Base-by-base conservation (phyloP, 257 asterid species). In the Jaltomata sinuosa region DNA sequence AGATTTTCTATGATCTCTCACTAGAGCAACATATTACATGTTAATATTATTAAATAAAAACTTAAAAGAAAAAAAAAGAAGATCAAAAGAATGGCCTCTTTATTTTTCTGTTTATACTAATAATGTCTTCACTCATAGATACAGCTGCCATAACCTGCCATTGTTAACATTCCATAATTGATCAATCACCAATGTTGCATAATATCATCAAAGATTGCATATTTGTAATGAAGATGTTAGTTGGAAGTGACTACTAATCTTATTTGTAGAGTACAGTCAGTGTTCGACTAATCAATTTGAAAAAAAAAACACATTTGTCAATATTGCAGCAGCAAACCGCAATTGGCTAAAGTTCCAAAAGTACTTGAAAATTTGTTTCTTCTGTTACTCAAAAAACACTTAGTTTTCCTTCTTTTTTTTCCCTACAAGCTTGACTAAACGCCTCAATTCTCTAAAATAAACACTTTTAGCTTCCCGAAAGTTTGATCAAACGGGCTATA, bases 141-240 rank as follows among this genome's bases (percentile, higher is more conserved):
- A 86, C 93, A 90, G 87, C 90, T 52, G 50, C 88, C 89, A 83
- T 89, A 90, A 83, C 95, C 95, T 92, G 93, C 77, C 88, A 69
- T 87, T 27, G n/a, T 5, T 59, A 74, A 74, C 15, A 45, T 45
- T 22, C 6, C 40, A 25, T 45, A 22, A 69, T 36, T 36, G 50
- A 34, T 69, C 31, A 69, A 10, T 69, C 29, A 67, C 2, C 1
- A 67, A 8, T 67, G 12, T 67, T 67, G 76, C 22, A 67, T 67
- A 65, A 65, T 31, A 8, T 31, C n/a, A 32, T 32, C 72, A 64
- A n/a, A 65, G 4, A 16, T 65, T 65, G 45, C 22, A 65, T 65
- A 27, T 25, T 57, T 57, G 5, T n/a, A 57, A 21, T n/a, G 2
- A 38, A 5, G 42, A 38, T 38, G 42, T 38, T 38, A 38, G 42